These are phyloP conservation scores for Trypanosoma theileri DNA, from an alignment of 208 protist species.

Conservation along the genomic window DNA sequence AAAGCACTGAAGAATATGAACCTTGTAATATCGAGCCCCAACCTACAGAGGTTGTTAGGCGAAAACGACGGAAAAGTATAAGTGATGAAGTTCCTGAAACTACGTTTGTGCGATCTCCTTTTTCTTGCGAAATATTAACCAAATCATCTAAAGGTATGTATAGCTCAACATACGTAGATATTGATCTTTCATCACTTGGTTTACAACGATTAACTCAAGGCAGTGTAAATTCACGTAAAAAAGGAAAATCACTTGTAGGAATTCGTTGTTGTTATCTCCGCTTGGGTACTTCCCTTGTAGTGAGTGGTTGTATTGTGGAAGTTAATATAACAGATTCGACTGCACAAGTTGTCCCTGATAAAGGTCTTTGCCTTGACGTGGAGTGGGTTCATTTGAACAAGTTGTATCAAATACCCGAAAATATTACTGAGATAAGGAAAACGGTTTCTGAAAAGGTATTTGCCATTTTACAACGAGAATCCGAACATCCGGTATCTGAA, in stretches of 20 bases:
- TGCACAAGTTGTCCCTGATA: constrained; percentile 53
- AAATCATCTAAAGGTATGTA: constrained; percentile 34
- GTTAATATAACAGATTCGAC: constrained; percentile 30
- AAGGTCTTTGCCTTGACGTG: constrained; percentile 32
- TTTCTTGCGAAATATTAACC: constrained; percentile 23
- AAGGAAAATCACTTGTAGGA: constrained; percentile 29
- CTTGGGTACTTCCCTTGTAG: constrained; percentile 52
- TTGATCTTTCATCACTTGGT: constrained; percentile 29
- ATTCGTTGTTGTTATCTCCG: constrained; percentile 49
- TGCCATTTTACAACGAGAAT: constrained; percentile 13
- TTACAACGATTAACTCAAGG: constrained; percentile 21
- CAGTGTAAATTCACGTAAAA: not conserved
- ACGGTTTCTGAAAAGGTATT: constrained; percentile 27
- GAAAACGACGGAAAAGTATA: constrained; percentile 8
- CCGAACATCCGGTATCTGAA: constrained; percentile 1
- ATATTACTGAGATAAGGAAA: constrained; percentile 42
- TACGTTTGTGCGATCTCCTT: constrained; percentile 21
- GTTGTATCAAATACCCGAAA: constrained; percentile 45
- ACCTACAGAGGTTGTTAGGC: not conserved
- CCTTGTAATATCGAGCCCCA: constrained; percentile 13
- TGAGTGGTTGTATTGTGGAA: constrained; percentile 58
- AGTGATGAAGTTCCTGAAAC: not conserved
- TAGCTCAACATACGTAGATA: constrained; percentile 31
- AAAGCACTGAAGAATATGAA: not conserved
- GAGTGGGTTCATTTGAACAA: constrained; percentile 48